Base-by-base conservation (phyloP, 257 asterid genomes). In the Salvia splendens region DNA sequence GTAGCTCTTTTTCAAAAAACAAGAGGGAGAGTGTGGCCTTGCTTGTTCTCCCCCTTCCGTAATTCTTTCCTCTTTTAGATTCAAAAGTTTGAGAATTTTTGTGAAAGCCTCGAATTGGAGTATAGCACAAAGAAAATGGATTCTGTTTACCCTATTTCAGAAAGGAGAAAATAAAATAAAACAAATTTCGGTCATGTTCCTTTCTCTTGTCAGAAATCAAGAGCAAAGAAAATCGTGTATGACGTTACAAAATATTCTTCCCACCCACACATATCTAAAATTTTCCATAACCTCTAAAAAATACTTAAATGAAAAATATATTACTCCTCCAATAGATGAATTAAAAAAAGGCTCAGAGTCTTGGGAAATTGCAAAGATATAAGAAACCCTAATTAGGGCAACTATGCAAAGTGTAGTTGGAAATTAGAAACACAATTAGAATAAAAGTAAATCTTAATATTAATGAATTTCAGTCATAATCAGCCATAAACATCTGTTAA, bases 231-330 rank as follows among this genome's bases (percentile, higher is more conserved):
- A 78, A 84, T 85, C 88, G 46, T 80, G 83, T 71, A 35, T 87
- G 94, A 85, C 87, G 85, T 79, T 87, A 83, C 79, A 74, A 85
- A 87, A 91, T 86, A 85, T 91, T 87, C 87, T 85, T 76, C 75
- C 38, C 74, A 51, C 76, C 48, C 61, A 68, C 64, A 77, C 61
- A 69, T 72, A 78, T 78, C 73, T 71, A 73, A 66, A 32, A 24
- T 24, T 61, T 70, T 74, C 72, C 72, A 60, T 76, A 65, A 54
- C 69, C 55, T 30, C 45, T 66, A 43, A 69, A 68, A 68, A 2
- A 54, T 4, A 5, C n/a, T n/a, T 24, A 28, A 28, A 12, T 5
- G n/a, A 28, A 3, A 12, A 5, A 54, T 3, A 6, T 64, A 36
- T 36, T 36, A 36, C 8, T 40, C 24, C 24, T 40, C 24, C 24